Evolutionary conservation across 78 protist genomes (phyloP).

Genomic region (Dictyostelium intermedium): DNA sequence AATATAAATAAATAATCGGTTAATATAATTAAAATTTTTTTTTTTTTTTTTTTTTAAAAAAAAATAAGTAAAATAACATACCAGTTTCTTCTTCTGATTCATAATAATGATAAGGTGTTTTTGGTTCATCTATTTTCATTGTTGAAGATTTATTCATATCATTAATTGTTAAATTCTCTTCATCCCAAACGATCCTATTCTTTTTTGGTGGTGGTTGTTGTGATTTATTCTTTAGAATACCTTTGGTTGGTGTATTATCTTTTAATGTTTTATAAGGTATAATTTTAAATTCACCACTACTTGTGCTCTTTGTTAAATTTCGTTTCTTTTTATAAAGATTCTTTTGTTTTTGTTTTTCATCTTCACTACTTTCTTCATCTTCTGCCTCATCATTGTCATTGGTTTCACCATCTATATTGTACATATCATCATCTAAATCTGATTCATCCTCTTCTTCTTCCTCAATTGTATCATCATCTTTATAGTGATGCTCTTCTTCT

Average conservation of each 20-base stretch:
- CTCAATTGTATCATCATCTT: neutral
- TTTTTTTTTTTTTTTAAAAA: too few relatives aligned
- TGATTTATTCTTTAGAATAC: slow-evolving; percentile 48
- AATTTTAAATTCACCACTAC: slow-evolving; percentile 3
- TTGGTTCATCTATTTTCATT: slow-evolving; percentile 77
- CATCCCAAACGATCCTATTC: slow-evolving; percentile 74
- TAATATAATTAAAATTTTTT: too few relatives aligned
- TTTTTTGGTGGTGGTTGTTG: slow-evolving; percentile 37
- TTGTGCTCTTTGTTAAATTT: neutral
- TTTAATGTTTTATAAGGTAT: slow-evolving; percentile 48
- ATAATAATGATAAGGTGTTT: slow-evolving; percentile 73
- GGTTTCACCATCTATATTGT: slow-evolving; percentile 28
- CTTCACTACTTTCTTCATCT: neutral
- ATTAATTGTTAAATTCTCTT: slow-evolving; percentile 29
- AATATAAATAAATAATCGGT: neutral
- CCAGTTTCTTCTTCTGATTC: slow-evolving; percentile 76
- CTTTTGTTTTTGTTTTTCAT: neutral
- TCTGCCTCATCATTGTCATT: slow-evolving; percentile 32
- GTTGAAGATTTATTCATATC: slow-evolving; percentile 42
- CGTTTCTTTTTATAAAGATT: neutral
- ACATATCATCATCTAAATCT: slow-evolving; percentile 43
- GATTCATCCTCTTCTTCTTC: neutral
- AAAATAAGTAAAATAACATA: neutral
- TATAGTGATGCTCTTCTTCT: neutral
- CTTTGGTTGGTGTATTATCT: slow-evolving; percentile 31